A percentile compares a stretch with the other conserved stretches of the same genome.
These are phyloP conservation scores for Zelopaecilomyces penicillatus DNA, from an alignment of 2,329 filamentous ascomycete genomes.

Conservation along the genomic window DNA sequence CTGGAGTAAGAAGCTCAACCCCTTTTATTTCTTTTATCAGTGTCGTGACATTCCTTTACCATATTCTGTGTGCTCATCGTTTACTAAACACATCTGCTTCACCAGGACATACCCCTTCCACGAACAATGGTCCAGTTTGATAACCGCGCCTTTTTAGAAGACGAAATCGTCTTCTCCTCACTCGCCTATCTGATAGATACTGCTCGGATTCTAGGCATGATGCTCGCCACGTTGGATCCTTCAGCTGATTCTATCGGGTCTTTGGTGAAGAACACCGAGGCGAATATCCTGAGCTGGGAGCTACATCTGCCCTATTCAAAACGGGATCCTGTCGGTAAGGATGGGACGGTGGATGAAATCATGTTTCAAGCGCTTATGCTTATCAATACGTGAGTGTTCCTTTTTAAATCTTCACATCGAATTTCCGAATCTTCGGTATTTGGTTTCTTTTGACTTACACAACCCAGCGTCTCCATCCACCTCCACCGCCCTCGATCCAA, in stretches of 20 bases:
- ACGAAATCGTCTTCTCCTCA: constrained; percentile 61
- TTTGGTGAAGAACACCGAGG: constrained; percentile 21
- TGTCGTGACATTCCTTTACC: no score
- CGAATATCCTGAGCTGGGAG: constrained; percentile 57
- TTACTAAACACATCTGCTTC: no score
- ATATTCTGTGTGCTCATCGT: no score
- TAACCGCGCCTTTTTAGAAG: constrained; percentile 55
- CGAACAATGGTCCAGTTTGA: constrained; percentile 64
- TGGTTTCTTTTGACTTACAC: not conserved
- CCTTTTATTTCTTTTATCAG: no score
- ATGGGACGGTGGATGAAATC: constrained; percentile 65
- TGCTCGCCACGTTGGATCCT: constrained; percentile 35
- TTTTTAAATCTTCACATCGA: no score
- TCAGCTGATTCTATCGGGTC: constrained; percentile 24
- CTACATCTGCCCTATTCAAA: constrained; percentile 64
- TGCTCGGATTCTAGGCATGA: constrained; percentile 58
- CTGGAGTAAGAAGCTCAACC: constrained; percentile 41
- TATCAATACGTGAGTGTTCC: constrained; percentile 35
- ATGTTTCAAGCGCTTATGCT: constrained; percentile 79
- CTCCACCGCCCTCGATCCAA: constrained; percentile 12
- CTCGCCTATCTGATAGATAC: constrained; percentile 72
- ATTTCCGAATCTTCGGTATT: not conserved
- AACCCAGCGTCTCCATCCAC: constrained; percentile 9
- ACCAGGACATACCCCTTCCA: constrained; percentile 41
- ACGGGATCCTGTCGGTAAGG: constrained; percentile 51